Conservation (phyloP, 768 basidiomycete species). For the Hygrophorus pudorinus region DNA sequence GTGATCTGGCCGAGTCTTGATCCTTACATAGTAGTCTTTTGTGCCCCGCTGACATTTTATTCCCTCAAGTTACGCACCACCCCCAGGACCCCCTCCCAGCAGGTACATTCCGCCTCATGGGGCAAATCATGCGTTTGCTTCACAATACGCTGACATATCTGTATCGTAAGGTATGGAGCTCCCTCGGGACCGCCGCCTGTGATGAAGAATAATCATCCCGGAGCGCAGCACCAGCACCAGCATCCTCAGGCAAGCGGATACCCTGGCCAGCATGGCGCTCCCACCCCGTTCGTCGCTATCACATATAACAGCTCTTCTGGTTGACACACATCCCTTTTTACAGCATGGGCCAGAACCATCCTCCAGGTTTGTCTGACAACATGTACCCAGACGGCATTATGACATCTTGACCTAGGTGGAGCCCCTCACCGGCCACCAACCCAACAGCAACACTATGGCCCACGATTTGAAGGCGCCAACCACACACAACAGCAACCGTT, state of each 20-base stretch:
- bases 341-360: constrained; percentile 10
- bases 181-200: constrained; percentile 19
- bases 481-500: constrained; percentile 44
- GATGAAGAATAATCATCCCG: constrained; percentile 28
- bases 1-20: too few species aligned
- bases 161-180: constrained; percentile 11
- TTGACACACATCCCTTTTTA: constrained; percentile 1
- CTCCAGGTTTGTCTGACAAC: constrained; percentile 13
- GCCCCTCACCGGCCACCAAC: constrained; percentile 46
- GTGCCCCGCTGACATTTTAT: neutral
- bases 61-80: constrained; percentile 19
- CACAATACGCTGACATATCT: neutral
- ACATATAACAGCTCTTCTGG: neutral
- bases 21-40: neutral
- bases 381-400: neutral
- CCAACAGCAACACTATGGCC: constrained; percentile 53
- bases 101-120: neutral
- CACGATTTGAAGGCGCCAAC: constrained; percentile 38
- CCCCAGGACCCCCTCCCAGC: constrained; percentile 24
- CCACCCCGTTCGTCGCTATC: constrained; percentile 7
- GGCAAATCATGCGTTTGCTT: neutral
- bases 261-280: constrained; percentile 18
- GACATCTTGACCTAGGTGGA: constrained; percentile 15
- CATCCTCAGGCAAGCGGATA: constrained; percentile 18
- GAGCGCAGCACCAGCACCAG: constrained; percentile 32